phyloP scores from a whole-genome alignment of 345 rosid species.

The Cardamine resedifolia region DNA sequence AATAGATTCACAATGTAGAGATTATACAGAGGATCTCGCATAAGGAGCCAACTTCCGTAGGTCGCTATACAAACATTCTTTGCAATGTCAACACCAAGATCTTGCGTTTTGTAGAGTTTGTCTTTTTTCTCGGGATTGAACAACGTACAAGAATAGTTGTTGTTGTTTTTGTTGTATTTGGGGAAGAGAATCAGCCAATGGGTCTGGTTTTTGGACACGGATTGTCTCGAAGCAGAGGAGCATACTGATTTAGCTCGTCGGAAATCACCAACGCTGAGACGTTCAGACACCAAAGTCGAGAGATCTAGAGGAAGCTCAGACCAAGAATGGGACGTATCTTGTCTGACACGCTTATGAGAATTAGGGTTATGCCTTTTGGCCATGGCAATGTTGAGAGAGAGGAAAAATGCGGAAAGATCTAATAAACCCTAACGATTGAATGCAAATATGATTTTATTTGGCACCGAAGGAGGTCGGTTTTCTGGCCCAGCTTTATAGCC shows the following conservation, averaged over 20 bases:
- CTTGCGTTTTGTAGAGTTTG: not conserved
- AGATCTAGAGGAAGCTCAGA: not conserved
- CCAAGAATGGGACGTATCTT: not conserved
- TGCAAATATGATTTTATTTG: no score
- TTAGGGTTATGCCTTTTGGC: not conserved
- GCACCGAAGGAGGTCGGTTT: not conserved
- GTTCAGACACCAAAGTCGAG: not conserved
- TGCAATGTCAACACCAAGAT: not conserved
- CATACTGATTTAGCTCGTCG: not conserved
- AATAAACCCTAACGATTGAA: not conserved
- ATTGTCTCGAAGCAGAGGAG: not conserved
- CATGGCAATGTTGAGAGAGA: not conserved
- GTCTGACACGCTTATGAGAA: not conserved
- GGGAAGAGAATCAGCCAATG: not conserved
- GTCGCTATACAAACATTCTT: not conserved
- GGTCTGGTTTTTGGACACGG: not conserved
- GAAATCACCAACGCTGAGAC: not conserved
- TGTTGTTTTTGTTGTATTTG: not conserved
- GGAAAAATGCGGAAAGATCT: not conserved
- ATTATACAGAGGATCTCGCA: not conserved
- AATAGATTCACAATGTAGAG: not conserved
- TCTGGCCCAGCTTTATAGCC: not conserved
- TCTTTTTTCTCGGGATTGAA: slow-evolving; percentile 2
- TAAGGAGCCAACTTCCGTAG: not conserved
- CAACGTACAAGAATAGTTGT: not conserved